A percentile compares a stretch with the other conserved stretches of the same genome.
phyloP scores from a whole-genome alignment of 495 filamentous ascomycete species.

The Cercophora scortea region DNA sequence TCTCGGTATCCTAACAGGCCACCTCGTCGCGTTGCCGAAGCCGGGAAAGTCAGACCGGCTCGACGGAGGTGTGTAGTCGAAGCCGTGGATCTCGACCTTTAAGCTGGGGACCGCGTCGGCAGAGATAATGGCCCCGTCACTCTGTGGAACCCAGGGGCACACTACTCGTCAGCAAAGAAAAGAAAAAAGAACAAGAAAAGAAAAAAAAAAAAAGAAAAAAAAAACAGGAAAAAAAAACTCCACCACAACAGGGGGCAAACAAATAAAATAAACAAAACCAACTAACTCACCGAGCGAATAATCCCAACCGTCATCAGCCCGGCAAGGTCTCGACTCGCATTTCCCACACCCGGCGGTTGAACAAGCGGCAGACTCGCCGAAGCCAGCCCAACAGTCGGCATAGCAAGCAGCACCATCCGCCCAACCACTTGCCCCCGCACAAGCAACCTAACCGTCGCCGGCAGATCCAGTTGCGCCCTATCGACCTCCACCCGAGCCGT shows the following conservation, averaged over 20 bases:
- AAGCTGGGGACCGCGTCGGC: constrained; percentile 10
- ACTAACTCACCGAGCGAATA: too few species aligned
- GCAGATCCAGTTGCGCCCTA: constrained; percentile 22
- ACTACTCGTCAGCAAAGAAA: too few species aligned
- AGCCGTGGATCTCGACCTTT: constrained; percentile 12
- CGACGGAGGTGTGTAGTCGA: constrained; percentile 7
- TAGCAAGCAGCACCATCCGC: constrained; percentile 12
- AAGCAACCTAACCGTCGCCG: constrained; percentile 22
- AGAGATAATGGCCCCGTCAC: constrained; percentile 5
- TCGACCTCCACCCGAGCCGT: constrained; percentile 23
- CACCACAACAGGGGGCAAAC: not conserved
- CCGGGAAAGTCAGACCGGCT: constrained; percentile 8
- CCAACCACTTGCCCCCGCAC: constrained; percentile 13
- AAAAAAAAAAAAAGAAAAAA: not conserved
- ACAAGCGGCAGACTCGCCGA: constrained; percentile 5
- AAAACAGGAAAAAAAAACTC: not conserved
- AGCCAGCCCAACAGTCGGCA: constrained; percentile 11
- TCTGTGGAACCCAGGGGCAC: constrained; percentile 1
- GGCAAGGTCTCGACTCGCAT: too few species aligned
- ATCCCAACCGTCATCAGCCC: too few species aligned
- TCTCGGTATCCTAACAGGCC: constrained; percentile 8
- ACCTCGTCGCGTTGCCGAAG: constrained; percentile 12
- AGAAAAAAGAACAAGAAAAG: not conserved
- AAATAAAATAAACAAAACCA: too few species aligned
- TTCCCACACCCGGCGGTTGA: not conserved